phyloP scores from a whole-genome alignment of 2,329 filamentous ascomycete species.

The Cytospora mali region DNA sequence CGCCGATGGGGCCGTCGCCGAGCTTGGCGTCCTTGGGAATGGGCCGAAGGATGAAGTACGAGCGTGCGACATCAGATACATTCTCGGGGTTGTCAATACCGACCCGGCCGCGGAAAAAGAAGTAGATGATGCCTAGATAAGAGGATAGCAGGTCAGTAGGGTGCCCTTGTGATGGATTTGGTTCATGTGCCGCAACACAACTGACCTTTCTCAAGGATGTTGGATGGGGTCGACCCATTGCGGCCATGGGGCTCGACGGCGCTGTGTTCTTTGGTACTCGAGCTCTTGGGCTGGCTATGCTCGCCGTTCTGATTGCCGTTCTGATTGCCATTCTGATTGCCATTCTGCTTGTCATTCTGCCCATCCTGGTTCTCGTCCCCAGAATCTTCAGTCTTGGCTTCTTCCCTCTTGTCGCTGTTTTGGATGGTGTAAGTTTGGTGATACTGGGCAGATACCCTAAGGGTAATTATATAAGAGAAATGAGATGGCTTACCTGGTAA shows the following conservation, averaged over 20 bases:
- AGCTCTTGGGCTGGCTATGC: constrained; percentile 24
- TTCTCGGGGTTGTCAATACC: constrained; percentile 69
- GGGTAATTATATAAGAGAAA: background rate
- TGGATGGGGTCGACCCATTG: constrained; percentile 44
- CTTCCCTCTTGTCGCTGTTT: constrained; percentile 27
- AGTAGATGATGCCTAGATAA: constrained; percentile 75
- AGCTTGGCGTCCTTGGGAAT: constrained; percentile 71
- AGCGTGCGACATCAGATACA: constrained; percentile 74
- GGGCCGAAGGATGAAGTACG: constrained; percentile 78
- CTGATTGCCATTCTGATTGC: constrained; percentile 32
- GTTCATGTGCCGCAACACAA: background rate
- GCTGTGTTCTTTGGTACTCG: constrained; percentile 22
- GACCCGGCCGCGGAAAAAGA: constrained; percentile 82
- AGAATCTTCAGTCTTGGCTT: constrained; percentile 22
- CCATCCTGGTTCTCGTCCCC: constrained; percentile 33
- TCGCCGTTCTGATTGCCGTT: constrained; percentile 29
- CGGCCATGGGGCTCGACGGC: constrained; percentile 39
- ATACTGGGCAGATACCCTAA: background rate
- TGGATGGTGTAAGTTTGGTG: background rate
- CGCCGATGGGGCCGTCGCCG: constrained; percentile 50
- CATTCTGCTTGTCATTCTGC: constrained; percentile 30
- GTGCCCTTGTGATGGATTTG: background rate
- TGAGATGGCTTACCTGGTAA: constrained; percentile 6
- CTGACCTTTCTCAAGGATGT: constrained; percentile 71
- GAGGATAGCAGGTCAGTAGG: background rate